Evolutionary conservation across 441 rosid species (phyloP), one percentile per base, ranked within the genome.

Genomic region (Viola pubescens): DNA sequence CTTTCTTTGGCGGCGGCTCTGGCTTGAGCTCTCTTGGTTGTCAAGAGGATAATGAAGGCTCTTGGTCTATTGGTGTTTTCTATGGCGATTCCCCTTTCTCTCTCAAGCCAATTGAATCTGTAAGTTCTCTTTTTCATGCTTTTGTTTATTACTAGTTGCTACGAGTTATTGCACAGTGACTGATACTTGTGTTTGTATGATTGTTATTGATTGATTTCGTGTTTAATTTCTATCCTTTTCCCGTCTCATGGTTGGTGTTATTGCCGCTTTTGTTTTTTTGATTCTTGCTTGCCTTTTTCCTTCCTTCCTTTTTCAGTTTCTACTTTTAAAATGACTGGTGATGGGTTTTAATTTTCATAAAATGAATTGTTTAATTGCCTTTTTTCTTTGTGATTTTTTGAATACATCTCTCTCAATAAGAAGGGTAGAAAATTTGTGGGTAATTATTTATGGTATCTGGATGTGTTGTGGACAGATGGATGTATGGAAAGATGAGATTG

Each of bases 61-160:
- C 97, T 13, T 90, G 97, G 99, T 80, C 99, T 4, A 74, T 94
- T 68, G 99, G 99, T 38, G 81, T 86, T 68, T 88, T 82, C 73
- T 88, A 79, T 68, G 99, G 97, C 2, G 75, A 86, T 48, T 85
- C 97, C 63, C 99, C 99, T 3, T 85, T 94, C 66, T 75, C 91
- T 62, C 88, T 94, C 42, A 80, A 86, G 68, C 85, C 99, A 14
- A 86, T 94, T 62, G 99, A 94, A 88, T 14, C 82, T 14, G 98
- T 90, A 63, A 82, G 86, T 70, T 39, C 63, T 16, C 58, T 26
- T 51, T 56, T 37, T 43, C 50, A 16, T 37, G 43, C 34, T 46
- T 45, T 34, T 52, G 5, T 50, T 39, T 26, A 26, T 26, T 26
- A 16, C 19, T 16, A 16, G 9, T 38, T 45, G 12, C n/a, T 19